Evolutionary conservation across 2,329 filamentous ascomycete species (phyloP).

Genomic region (Clonostachys sp.): DNA sequence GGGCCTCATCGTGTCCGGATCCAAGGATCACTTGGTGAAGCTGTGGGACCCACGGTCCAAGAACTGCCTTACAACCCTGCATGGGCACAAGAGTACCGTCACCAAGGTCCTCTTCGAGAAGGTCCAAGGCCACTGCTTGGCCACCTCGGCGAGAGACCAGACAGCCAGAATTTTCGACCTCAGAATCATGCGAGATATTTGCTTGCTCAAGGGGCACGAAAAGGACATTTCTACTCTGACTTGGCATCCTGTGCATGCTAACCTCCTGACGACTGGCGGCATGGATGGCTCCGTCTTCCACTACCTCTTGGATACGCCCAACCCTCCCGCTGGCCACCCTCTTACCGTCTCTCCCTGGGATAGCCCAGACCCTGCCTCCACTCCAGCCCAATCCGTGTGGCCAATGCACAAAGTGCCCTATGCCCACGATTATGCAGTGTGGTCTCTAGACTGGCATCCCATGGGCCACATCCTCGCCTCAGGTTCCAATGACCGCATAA

Average conservation of each 20-base stretch:
- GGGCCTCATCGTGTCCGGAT: constrained; percentile 89
- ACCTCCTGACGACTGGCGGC: constrained; percentile 84
- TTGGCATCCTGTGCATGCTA: constrained; percentile 92
- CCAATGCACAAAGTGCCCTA: constrained; percentile 83
- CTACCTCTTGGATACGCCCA: constrained; percentile 94
- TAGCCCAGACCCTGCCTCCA: constrained; percentile 70
- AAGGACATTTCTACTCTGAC: constrained; percentile 90
- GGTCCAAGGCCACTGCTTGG: constrained; percentile 77
- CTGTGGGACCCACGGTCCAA: constrained; percentile 95
- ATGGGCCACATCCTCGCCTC: constrained; percentile 92
- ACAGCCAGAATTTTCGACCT: constrained; percentile 92
- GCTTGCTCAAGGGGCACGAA: constrained; percentile 87
- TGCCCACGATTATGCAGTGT: constrained; percentile 92
- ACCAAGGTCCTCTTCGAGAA: constrained; percentile 89
- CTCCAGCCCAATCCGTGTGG: constrained; percentile 84
- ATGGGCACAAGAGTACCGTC: constrained; percentile 96
- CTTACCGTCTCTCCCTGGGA: constrained; percentile 80
- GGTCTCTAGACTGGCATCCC: constrained; percentile 97
- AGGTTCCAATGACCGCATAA: constrained; percentile 93
- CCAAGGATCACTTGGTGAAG: constrained; percentile 96
- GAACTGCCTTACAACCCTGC: constrained; percentile 86
- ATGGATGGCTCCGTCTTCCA: constrained; percentile 87
- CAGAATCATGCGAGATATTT: constrained; percentile 97
- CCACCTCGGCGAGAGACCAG: constrained; percentile 89
- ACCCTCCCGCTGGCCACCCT: constrained; percentile 70